Evolutionary conservation across 1,139 yeast species (phyloP), one percentile per base, ranked within the genome.

Genomic region (Zygoascus sp.): DNA sequence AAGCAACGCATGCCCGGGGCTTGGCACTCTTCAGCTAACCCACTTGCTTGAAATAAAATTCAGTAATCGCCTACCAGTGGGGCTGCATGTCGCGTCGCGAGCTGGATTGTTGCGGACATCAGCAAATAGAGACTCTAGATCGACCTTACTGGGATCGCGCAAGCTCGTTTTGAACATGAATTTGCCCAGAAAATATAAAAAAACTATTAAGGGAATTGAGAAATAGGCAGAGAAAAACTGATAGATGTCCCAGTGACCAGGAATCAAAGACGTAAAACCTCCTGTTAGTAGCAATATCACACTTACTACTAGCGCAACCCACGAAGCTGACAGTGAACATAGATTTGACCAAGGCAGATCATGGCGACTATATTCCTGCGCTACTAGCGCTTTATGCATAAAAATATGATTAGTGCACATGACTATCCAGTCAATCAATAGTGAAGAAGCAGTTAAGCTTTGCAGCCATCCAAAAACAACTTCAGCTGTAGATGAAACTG

Each of bases 401-500:
- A 66, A 64, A 53, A 69, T 70, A 58, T 71, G 72, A 49, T 69
- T 59, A 52, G 64, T 54, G 66, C 73, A 71, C 49, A 74, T 67
- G 50, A 70, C 65, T 17, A 66, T 51, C 61, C 73, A 74, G 19
- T 74, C 59, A 48, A 72, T 61, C 52, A 74, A 63, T 42, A 72
- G 57, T 6, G 77, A 76, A 11, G 75, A 68, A 10, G 78, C 70
- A 36, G 83, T 78, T 45, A 86, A 80, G 65, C 83, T 84, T 54
- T 84, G 71, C 50, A 87, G 73, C 95, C 95, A 87, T 58, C 75
- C 68, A 68, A 86, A 83, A n/a, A 81, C 76, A 22, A 69, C 65
- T 5, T 78, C 68, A 0, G 87, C 73, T 2, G 74, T 65, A 1
- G 77, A 65, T 0, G 84, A 72, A 36, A 75, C 76, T 53, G 77